phyloP scores from a whole-genome alignment of 2,329 filamentous ascomycete genomes.

The Xylariales sp. region DNA sequence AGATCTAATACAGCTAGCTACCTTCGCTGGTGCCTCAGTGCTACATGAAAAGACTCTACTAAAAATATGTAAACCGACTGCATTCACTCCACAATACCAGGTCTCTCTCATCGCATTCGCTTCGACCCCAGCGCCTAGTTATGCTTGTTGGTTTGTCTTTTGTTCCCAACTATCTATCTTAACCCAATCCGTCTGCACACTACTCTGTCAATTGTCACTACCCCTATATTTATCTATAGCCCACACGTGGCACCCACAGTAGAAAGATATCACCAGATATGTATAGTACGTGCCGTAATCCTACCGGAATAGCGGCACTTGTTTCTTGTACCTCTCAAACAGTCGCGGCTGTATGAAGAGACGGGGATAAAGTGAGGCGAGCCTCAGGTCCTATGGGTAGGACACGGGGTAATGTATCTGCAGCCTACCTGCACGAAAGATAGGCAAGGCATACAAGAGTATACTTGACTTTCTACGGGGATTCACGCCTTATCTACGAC shows the following conservation, averaged over 20 bases:
- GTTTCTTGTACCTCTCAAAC: background rate
- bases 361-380: constrained; percentile 1
- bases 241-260: constrained; percentile 16
- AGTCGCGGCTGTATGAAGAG: background rate
- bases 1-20: background rate
- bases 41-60: constrained; percentile 8
- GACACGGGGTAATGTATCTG: background rate
- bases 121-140: constrained; percentile 10
- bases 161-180: constrained; percentile 8
- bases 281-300: constrained; percentile 14
- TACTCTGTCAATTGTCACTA: background rate
- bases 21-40: background rate
- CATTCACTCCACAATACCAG: constrained; percentile 5
- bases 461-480: background rate
- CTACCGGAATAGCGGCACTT: constrained; percentile 7
- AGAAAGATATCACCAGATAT: background rate
- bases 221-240: constrained; percentile 25
- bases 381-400: background rate
- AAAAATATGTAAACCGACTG: constrained; percentile 22
- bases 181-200: background rate
- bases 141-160: constrained; percentile 5
- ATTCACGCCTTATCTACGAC: background rate
- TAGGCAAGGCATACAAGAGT: background rate
- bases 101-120: background rate
- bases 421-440: background rate